Evolutionary conservation across 441 rosid genomes (phyloP).

Genomic region (Syzygium syzygioides): DNA sequence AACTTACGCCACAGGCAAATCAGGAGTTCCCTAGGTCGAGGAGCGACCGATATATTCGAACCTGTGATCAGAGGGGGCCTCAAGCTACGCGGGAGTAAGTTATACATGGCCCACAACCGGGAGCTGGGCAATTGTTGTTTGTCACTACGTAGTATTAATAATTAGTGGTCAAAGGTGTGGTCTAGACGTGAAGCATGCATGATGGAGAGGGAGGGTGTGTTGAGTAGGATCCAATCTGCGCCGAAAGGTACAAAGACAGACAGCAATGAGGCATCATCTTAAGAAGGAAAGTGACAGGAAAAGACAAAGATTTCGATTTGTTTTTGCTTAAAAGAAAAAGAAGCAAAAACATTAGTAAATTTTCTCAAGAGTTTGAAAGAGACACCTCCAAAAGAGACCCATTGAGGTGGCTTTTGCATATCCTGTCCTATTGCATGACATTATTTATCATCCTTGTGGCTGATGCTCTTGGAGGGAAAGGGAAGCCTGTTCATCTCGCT

Average conservation of each 20-base stretch:
- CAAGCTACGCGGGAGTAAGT: not conserved
- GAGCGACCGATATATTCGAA: not conserved
- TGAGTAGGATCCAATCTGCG: slow-evolving; percentile 6
- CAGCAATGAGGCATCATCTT: not conserved
- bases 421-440: not conserved
- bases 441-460: not conserved
- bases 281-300: not conserved
- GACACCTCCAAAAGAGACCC: not conserved
- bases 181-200: not conserved
- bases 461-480: not conserved
- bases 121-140: not conserved
- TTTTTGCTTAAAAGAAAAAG: not conserved
- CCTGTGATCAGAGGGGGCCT: not conserved
- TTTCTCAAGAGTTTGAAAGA: not conserved
- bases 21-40: not conserved
- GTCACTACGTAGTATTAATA: not conserved
- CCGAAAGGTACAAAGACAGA: slow-evolving; percentile 1
- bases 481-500: not conserved
- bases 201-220: not conserved
- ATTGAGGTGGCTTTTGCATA: not conserved
- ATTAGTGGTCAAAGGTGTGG: slow-evolving; percentile 1
- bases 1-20: not conserved
- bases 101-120: not conserved
- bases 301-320: not conserved
- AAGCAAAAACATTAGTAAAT: slow-evolving; percentile 20